A percentile compares a stretch with the other conserved stretches of the same genome.
Conservation (phyloP, 208 protist genomes). For the Balamuthia mandrillaris region DNA sequence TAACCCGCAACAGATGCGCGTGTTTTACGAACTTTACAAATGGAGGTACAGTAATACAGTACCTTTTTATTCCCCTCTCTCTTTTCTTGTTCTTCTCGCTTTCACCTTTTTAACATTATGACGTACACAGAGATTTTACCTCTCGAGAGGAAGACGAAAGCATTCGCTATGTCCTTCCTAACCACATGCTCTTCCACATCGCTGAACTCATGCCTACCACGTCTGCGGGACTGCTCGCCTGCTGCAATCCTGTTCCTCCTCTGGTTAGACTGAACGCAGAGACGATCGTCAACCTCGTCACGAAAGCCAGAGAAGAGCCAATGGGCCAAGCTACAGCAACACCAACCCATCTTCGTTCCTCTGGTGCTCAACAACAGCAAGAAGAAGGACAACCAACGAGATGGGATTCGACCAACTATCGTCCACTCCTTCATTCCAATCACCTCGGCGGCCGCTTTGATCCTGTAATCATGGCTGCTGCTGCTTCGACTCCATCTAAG, state of each 20-base stretch:
- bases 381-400: background rate
- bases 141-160: conserved; percentile 76
- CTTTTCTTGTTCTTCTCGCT: background rate
- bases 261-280: conserved; percentile 43
- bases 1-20: conserved; percentile 36
- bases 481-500: background rate
- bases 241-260: conserved; percentile 60
- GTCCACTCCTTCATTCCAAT: background rate
- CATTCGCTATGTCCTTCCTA: conserved; percentile 69
- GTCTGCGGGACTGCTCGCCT: conserved; percentile 11
- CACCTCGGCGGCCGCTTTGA: conserved; percentile 6
- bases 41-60: conserved; percentile 74
- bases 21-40: conserved; percentile 63
- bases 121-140: background rate
- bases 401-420: background rate
- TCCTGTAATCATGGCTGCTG: background rate
- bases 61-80: background rate
- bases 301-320: background rate
- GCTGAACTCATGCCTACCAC: conserved; percentile 56
- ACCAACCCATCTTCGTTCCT: background rate
- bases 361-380: background rate
- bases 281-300: background rate
- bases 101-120: background rate
- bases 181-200: conserved; percentile 64
- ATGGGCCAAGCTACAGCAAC: background rate